phyloP scores from a whole-genome alignment of 2,329 filamentous ascomycete species.

The Colletotrichum sp. region DNA sequence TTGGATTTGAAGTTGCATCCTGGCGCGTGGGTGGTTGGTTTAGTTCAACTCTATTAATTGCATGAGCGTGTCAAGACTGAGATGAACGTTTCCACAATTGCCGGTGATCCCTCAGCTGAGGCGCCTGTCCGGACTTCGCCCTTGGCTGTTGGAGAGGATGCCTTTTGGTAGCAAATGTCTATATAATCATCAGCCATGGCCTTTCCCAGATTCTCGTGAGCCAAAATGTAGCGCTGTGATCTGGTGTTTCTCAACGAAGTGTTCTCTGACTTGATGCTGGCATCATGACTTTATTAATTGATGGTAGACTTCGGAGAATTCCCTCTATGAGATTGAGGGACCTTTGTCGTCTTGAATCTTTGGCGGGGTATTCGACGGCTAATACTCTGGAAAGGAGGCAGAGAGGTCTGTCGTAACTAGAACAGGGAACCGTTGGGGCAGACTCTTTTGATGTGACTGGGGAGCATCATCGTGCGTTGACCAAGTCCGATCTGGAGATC shows the following conservation, averaged over 20 bases:
- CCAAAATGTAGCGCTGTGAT: too few relatives aligned
- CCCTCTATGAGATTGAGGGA: background rate
- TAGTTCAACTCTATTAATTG: slow-evolving; percentile 2
- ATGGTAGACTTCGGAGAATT: rapidly evolving
- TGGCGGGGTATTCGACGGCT: rapidly evolving
- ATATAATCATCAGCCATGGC: too few relatives aligned
- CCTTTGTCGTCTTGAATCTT: rapidly evolving
- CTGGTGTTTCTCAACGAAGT: too few relatives aligned
- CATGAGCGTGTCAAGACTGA: background rate
- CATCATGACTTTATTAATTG: rapidly evolving
- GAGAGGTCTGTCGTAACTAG: background rate
- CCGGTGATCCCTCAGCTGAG: rapidly evolving
- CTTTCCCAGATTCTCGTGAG: too few relatives aligned
- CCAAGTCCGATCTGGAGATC: background rate
- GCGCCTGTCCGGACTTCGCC: background rate
- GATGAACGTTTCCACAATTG: background rate
- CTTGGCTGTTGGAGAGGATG: background rate
- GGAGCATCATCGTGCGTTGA: background rate
- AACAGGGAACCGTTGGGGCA: background rate
- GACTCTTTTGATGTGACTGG: background rate
- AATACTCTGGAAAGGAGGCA: background rate
- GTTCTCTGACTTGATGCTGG: too few relatives aligned
- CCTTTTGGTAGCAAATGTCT: too few relatives aligned
- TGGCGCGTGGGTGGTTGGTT: background rate
- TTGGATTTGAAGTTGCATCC: background rate